A percentile compares a stretch with the other conserved stretches of the same genome.
Evolutionary conservation across 2,329 filamentous ascomycete genomes (phyloP).

Genomic region (Stachybotrys chlorohalonatus): DNA sequence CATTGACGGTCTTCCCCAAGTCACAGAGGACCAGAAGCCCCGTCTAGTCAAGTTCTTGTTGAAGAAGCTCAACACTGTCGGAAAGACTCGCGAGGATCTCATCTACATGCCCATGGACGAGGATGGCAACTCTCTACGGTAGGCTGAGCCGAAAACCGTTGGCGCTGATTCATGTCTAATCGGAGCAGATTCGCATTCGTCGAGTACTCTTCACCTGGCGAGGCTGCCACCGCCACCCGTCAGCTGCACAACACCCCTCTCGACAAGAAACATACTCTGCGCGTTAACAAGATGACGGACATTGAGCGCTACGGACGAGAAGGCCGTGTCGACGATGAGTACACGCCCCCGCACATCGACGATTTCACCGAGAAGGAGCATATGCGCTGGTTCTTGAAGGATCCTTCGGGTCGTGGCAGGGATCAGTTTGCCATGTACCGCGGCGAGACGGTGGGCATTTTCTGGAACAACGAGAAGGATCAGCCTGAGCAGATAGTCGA

Average conservation of each 20-base stretch:
- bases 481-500: slow-evolving; percentile 82
- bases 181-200: slow-evolving; percentile 80
- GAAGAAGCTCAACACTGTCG: slow-evolving; percentile 82
- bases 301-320: slow-evolving; percentile 94
- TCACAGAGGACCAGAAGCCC: slow-evolving; percentile 81
- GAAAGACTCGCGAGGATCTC: slow-evolving; percentile 75
- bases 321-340: slow-evolving; percentile 87
- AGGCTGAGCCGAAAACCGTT: slow-evolving; percentile 22
- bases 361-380: slow-evolving; percentile 90
- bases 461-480: slow-evolving; percentile 98
- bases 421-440: slow-evolving; percentile 96
- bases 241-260: slow-evolving; percentile 78
- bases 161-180: neutral
- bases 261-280: slow-evolving; percentile 92
- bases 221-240: slow-evolving; percentile 83
- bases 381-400: slow-evolving; percentile 84
- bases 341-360: slow-evolving; percentile 71
- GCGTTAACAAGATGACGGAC: slow-evolving; percentile 97
- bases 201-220: slow-evolving; percentile 84
- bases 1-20: slow-evolving; percentile 84
- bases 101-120: slow-evolving; percentile 93
- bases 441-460: slow-evolving; percentile 84
- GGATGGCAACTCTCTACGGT: slow-evolving; percentile 79
- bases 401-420: slow-evolving; percentile 67
- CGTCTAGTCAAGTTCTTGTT: slow-evolving; percentile 95